Base-by-base conservation (phyloP, 106 monocot genomes). In the Triglochin maritima region DNA sequence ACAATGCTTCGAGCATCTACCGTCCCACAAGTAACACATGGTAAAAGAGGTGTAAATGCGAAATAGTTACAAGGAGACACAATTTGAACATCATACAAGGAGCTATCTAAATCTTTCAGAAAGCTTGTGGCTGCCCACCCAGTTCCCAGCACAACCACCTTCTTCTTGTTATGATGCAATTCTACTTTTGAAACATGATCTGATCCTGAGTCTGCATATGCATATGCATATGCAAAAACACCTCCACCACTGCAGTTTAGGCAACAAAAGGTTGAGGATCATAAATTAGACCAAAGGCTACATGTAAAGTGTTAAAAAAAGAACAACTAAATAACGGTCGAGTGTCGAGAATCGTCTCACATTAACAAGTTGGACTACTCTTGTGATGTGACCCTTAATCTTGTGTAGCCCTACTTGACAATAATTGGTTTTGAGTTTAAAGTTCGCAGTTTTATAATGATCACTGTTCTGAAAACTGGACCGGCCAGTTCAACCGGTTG, bases 81-180 rank as follows among this genome's bases (percentile, higher is more conserved):
- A 12, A 89, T 82, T 56, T 81, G 70, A 10, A 89, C 83, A 59
- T 89, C 89, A 56, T 89, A 89, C 72, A 76, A n/a, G 41, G 80
- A 79, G 67, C 70, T 78, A 67, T 89, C 85, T 58, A 89, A 11
- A 50, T 78, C 73, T 63, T 78, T 85, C 15, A 89, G 57, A 57
- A 89, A 89, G 60, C 80, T 81, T 3, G 89, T 89, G 7, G 80
- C 89, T 52, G 80, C 89, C 85, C 89, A 89, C 44, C 89, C 89
- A 59, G 89, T 89, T 15, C 89, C 89, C 54, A 89, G 80, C 45
- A 89, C 78, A 11, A 89, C 67, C 14, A 89, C 64, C 76, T 83
- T 89, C 76, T 83, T 89, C 83, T 81, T 83, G 12, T 69, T 52
- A 17, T 81, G 71, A 59, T 61, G 16, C 64, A 81, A 49, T 9